These are phyloP conservation scores for Nannochloris sp. DNA, from an alignment of 139 green algal species.

Conservation along the genomic window DNA sequence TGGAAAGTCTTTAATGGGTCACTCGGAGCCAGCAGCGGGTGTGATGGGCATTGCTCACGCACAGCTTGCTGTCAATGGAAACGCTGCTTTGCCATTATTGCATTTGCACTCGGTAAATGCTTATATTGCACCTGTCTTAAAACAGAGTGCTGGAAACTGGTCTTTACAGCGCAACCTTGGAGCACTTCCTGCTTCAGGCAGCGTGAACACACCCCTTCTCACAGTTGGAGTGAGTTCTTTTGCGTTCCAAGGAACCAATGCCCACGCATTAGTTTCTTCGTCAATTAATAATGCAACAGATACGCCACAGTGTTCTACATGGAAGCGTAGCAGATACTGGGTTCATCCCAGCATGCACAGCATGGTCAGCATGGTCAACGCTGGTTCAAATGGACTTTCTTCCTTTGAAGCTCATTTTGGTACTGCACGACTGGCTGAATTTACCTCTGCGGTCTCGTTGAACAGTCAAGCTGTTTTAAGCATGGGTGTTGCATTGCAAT, in stretches of 20 bases:
- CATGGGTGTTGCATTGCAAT: not conserved
- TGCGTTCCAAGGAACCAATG: conserved; percentile 77
- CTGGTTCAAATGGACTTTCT: not conserved
- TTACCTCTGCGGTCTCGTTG: not conserved
- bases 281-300: not conserved
- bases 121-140: conserved; percentile 9
- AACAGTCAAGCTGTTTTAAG: not conserved
- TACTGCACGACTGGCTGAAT: not conserved
- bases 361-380: not conserved
- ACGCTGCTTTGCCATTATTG: conserved; percentile 6
- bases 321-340: conserved; percentile 38
- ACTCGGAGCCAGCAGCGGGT: conserved; percentile 43
- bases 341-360: conserved; percentile 15
- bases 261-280: conserved; percentile 45
- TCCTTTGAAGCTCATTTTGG: conserved; percentile 4
- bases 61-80: not conserved
- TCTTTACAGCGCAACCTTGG: conserved; percentile 28
- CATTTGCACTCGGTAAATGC: conserved; percentile 24
- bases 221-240: conserved; percentile 64
- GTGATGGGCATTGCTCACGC: conserved; percentile 29
- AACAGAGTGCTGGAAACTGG: conserved; percentile 10
- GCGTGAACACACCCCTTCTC: not conserved
- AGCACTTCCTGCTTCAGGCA: not conserved
- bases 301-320: not conserved
- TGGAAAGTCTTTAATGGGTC: conserved; percentile 41